A percentile compares a stretch with the other conserved stretches of the same genome.
These are phyloP conservation scores for Nannochloris sp. DNA, from an alignment of 139 green algal species.

Conservation along the genomic window DNA sequence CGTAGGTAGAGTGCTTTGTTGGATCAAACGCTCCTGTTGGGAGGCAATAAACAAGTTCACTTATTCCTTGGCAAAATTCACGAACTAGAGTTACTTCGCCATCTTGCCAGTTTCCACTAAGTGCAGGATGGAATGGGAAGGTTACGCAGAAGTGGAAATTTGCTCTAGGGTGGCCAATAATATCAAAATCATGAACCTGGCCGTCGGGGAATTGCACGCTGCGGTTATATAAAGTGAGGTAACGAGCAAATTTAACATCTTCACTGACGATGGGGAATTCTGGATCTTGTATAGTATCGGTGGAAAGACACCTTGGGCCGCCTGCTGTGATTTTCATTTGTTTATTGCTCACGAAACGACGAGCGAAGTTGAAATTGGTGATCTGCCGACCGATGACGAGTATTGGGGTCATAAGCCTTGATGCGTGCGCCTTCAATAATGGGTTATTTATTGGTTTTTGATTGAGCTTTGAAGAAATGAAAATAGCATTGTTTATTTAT, in stretches of 20 bases:
- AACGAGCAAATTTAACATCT: conserved; percentile 31
- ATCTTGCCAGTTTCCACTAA: conserved; percentile 8
- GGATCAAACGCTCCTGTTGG: conserved; percentile 65
- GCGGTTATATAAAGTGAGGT: conserved; percentile 56
- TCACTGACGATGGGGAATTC: conserved; percentile 36
- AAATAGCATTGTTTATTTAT: too few relatives aligned
- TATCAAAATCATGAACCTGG: conserved; percentile 59
- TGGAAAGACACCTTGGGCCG: background rate
- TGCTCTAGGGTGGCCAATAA: conserved; percentile 63
- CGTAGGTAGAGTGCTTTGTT: conserved; percentile 38
- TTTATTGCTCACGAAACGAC: too few relatives aligned
- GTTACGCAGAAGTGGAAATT: conserved; percentile 58
- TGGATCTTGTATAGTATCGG: background rate
- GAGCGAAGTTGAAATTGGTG: too few relatives aligned
- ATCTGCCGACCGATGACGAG: too few relatives aligned
- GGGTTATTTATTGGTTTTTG: too few relatives aligned
- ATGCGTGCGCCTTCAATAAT: too few relatives aligned
- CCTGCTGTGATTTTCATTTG: too few relatives aligned
- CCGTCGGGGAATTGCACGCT: conserved; percentile 34
- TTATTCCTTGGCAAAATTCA: conserved; percentile 61
- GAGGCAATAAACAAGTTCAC: conserved; percentile 60
- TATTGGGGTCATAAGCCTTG: too few relatives aligned
- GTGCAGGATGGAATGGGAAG: conserved; percentile 63
- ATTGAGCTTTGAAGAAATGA: too few relatives aligned
- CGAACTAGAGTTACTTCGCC: conserved; percentile 59